Base-by-base conservation (phyloP, 768 basidiomycete species). In the Boletus sp. region DNA sequence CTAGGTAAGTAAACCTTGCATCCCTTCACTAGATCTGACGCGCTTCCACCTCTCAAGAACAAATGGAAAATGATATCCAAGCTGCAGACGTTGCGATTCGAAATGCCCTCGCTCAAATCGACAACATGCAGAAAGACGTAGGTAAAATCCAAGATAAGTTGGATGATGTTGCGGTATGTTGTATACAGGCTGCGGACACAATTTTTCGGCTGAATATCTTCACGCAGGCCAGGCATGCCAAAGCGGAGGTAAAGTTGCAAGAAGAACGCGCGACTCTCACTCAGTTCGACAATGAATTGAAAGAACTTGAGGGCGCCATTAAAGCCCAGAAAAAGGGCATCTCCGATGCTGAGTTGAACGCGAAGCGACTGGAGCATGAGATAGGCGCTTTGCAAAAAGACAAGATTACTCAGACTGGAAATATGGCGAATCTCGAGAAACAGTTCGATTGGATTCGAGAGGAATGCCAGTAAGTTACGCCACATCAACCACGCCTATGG, bases 241-340 rank as follows among this genome's bases (percentile, higher is more conserved):
- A 82, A 58, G 90, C 89, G 1, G 87, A 92, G 58, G 75, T 75
- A 3, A 86, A 83, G 61, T 81, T 98, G 12, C 79, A 85, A 57
- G 88, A 92, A 61, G 97, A 98, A 71, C 86, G 88, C 20, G 93
- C 92, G 6, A 89, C 91, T 7, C 80, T 98, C 11, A 86, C 84
- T 18, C 85, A 90, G 2, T 98, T 95, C 71, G 94, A 96, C 66
- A 82, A 84, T 40, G 95, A 98, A 71, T 75, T 99, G 58, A 86
- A 87, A 56, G 86, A 85, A 33, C 85, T 98, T 1, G 92, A 95
- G 32, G 78, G 78, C 6, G 85, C 83, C 39, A 88, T 98, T 71
- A 92, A 91, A 72, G 82, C 77, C 57, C 92, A 94, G 76, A 92
- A 90, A 74, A 78, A 82, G 50, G 81, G 81, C 0, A 82, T 90